Conservation (phyloP, 352 stramenopile genomes). For the Pythium aristosporum region DNA sequence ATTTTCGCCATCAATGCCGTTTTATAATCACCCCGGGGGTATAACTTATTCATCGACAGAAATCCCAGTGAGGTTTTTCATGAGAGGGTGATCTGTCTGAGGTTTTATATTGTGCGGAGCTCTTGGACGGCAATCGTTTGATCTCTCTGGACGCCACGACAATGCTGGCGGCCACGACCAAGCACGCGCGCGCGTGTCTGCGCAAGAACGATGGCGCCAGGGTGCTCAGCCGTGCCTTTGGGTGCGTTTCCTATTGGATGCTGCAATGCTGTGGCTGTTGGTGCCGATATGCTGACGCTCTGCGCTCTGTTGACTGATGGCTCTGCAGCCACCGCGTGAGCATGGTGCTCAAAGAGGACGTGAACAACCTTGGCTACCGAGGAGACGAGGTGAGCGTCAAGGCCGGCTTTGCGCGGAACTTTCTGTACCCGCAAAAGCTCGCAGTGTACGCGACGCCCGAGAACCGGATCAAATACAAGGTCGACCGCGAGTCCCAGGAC, state of each 20-base stretch:
- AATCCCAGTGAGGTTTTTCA: slow-evolving; percentile 3
- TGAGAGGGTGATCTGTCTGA: no score
- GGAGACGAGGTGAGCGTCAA: slow-evolving; percentile 92
- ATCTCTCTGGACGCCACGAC: slow-evolving; percentile 8
- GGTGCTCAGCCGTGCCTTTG: slow-evolving; percentile 55
- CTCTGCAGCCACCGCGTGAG: slow-evolving; percentile 66
- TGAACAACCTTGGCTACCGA: slow-evolving; percentile 80
- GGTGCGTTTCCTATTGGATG: slow-evolving; percentile 35
- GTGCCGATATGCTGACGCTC: neutral
- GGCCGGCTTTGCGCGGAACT: slow-evolving; percentile 94
- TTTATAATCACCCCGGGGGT: neutral
- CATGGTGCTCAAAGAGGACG: slow-evolving; percentile 87
- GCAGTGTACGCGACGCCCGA: slow-evolving; percentile 91
- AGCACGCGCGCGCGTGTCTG: slow-evolving; percentile 24
- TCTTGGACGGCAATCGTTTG: slow-evolving; percentile 26
- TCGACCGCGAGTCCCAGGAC: slow-evolving; percentile 58
- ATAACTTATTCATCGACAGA: slow-evolving; percentile 15
- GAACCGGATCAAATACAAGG: slow-evolving; percentile 88
- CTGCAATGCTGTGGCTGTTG: neutral
- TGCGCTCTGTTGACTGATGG: neutral
- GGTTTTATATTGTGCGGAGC: slow-evolving; percentile 22
- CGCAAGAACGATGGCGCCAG: slow-evolving; percentile 46
- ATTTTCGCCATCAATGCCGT: neutral
- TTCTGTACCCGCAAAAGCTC: slow-evolving; percentile 92
- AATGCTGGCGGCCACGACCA: slow-evolving; percentile 28